Evolutionary conservation across 108 stramenopile genomes (phyloP).

Genomic region (Skeletonema grethae): DNA sequence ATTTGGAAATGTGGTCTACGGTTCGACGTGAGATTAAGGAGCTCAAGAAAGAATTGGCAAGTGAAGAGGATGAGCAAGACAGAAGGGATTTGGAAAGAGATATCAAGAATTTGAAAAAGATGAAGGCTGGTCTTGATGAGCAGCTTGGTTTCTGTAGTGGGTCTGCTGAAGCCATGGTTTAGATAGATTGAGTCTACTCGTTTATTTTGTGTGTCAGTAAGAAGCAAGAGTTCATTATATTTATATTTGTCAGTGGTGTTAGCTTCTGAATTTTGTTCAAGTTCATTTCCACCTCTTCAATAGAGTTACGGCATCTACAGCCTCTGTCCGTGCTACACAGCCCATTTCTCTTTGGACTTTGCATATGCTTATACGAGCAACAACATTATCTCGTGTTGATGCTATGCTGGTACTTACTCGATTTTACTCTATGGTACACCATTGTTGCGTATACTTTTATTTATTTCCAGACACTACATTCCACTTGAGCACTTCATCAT

Average conservation of each 20-base stretch:
- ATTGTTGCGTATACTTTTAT: neutral
- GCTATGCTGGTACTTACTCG: neutral
- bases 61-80: conserved; percentile 9
- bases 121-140: conserved; percentile 22
- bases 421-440: neutral
- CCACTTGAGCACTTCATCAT: conserved; percentile 67
- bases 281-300: too few species aligned
- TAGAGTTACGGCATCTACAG: too few species aligned
- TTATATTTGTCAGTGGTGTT: neutral
- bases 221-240: neutral
- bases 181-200: neutral
- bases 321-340: too few species aligned
- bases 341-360: too few species aligned
- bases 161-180: neutral
- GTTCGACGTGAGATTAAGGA: conserved; percentile 14
- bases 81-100: conserved; percentile 24
- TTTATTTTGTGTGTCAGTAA: neutral
- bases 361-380: too few species aligned
- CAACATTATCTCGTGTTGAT: neutral
- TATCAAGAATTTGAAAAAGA: conserved; percentile 16
- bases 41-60: conserved; percentile 21
- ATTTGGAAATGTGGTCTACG: conserved; percentile 32
- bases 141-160: conserved; percentile 15
- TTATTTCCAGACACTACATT: conserved; percentile 36
- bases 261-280: neutral